phyloP scores from a whole-genome alignment of 768 basidiomycete genomes.

The Arthromyces matolae region DNA sequence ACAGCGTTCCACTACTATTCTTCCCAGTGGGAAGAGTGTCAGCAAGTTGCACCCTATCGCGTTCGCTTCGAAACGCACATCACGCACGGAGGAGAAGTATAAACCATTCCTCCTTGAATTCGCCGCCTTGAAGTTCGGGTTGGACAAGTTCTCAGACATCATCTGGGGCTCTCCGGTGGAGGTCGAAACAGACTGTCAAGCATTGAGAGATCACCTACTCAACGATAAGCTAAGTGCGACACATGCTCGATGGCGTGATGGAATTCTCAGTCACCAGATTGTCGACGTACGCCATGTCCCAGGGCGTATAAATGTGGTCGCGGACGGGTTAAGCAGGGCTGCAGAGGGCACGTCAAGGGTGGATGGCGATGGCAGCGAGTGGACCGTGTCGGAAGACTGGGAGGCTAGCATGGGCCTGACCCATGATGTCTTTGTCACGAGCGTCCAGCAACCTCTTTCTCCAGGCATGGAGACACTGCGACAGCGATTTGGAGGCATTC shows the following conservation, averaged over 20 bases:
- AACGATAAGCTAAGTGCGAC: conserved; percentile 23
- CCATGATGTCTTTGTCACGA: conserved; percentile 17
- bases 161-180: conserved; percentile 26
- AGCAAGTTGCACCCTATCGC: conserved; percentile 22
- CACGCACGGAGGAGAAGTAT: conserved; percentile 23
- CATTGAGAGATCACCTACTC: conserved; percentile 21
- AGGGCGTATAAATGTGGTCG: conserved; percentile 22
- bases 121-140: conserved; percentile 27
- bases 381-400: conserved; percentile 32
- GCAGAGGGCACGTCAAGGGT: conserved; percentile 11
- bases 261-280: conserved; percentile 25
- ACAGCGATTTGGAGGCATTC: conserved; percentile 12
- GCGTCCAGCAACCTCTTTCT: neutral
- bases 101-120: conserved; percentile 31
- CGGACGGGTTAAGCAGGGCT: conserved; percentile 28
- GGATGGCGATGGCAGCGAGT: conserved; percentile 25
- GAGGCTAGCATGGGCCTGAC: conserved; percentile 15
- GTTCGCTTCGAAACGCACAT: conserved; percentile 29
- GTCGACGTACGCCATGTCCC: conserved; percentile 22
- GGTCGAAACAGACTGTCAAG: conserved; percentile 31
- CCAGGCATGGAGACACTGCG: neutral
- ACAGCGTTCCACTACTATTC: conserved; percentile 18
- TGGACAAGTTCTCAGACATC: conserved; percentile 26
- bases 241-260: conserved; percentile 29
- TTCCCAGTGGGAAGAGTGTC: conserved; percentile 18